Conservation (phyloP, 768 basidiomycete species). For the Lactarius quietus region DNA sequence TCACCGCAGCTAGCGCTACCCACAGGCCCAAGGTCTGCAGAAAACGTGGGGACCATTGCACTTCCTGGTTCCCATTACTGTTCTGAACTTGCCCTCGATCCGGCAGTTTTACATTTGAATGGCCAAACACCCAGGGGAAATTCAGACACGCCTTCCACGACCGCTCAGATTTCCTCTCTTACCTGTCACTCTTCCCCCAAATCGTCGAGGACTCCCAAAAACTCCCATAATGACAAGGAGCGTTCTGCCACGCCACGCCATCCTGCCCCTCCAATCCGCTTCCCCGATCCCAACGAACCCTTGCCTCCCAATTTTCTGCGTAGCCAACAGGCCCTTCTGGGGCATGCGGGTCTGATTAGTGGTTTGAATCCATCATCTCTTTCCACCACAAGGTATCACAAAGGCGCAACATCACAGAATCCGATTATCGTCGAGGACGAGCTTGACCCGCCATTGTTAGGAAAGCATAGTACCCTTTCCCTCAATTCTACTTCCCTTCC, state of each 20-base stretch:
- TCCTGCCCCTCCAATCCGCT: constrained; percentile 50
- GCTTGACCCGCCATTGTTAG: constrained; percentile 33
- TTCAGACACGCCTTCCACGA: constrained; percentile 35
- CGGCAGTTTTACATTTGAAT: constrained; percentile 64
- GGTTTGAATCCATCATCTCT: constrained; percentile 58
- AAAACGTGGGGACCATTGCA: constrained; percentile 98
- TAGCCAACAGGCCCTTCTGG: constrained; percentile 67
- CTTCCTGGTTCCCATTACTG: constrained; percentile 89
- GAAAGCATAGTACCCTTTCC: constrained; percentile 29
- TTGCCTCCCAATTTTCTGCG: constrained; percentile 67
- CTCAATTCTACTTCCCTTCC: constrained; percentile 45
- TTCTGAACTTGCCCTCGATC: constrained; percentile 83
- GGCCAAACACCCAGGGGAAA: constrained; percentile 33
- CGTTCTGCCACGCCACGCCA: constrained; percentile 44
- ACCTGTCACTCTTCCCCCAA: constrained; percentile 20
- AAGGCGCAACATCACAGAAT: constrained; percentile 54
- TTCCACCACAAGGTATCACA: constrained; percentile 38
- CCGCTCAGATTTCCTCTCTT: constrained; percentile 6
- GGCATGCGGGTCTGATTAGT: constrained; percentile 66
- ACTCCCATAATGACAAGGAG: constrained; percentile 35
- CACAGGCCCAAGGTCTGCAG: constrained; percentile 46
- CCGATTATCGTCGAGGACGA: constrained; percentile 73
- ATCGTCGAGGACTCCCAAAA: constrained; percentile 25
- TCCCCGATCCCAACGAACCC: constrained; percentile 61
- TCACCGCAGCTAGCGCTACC: constrained; percentile 62